Conservation (phyloP, 106 monocot species). For the Phalaenopsis equestris region DNA sequence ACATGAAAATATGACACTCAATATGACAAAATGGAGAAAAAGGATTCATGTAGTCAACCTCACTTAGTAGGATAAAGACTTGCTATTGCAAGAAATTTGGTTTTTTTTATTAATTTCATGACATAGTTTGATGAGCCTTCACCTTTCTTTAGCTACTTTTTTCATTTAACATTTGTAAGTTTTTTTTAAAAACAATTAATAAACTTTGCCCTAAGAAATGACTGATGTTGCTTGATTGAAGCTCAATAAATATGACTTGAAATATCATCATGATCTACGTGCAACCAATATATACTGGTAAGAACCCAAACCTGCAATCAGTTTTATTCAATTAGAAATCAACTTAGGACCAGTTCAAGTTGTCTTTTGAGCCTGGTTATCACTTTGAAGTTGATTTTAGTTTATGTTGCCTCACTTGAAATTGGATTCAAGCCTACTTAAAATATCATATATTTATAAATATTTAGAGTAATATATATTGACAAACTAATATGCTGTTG, state of each 20-base stretch:
- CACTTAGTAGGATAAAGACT: too few relatives aligned
- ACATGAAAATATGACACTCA: too few relatives aligned
- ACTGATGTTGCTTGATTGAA: not conserved
- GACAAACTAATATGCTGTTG: not conserved
- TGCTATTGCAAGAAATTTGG: not conserved
- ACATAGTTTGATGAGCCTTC: not conserved
- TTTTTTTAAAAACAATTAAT: not conserved
- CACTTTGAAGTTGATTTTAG: not conserved
- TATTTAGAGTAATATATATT: not conserved
- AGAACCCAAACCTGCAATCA: not conserved
- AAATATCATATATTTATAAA: not conserved
- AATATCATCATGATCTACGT: not conserved
- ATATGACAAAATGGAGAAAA: too few relatives aligned
- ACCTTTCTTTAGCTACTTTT: not conserved
- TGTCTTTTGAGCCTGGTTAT: not conserved
- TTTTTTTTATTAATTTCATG: not conserved
- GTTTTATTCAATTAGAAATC: not conserved
- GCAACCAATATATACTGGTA: not conserved
- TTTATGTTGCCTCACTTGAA: not conserved
- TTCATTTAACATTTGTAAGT: not conserved
- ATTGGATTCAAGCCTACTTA: not conserved
- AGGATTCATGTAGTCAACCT: too few relatives aligned
- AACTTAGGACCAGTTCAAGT: not conserved
- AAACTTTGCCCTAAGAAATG: not conserved
- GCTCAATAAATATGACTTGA: not conserved